Conservation (phyloP, 2,329 filamentous ascomycete genomes). For the Tolypocladium pustulatum region DNA sequence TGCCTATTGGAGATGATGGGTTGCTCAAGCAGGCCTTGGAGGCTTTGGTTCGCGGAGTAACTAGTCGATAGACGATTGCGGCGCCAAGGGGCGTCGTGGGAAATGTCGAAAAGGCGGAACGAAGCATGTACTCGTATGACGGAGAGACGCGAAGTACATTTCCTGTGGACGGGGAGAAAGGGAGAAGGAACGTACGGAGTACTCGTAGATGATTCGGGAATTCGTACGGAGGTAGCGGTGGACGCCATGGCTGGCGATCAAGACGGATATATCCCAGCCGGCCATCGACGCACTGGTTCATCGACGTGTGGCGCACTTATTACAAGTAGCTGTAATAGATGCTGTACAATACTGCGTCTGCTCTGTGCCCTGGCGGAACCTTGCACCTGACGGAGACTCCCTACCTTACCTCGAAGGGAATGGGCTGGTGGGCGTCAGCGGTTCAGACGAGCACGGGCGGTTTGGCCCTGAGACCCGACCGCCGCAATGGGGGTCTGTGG, state of each 20-base stretch:
- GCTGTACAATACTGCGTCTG: background rate
- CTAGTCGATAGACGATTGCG: background rate
- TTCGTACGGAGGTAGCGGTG: background rate
- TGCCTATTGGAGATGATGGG: background rate
- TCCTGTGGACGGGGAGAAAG: background rate
- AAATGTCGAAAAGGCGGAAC: background rate
- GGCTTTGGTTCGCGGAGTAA: background rate
- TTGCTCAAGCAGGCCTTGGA: background rate
- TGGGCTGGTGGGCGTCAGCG: background rate
- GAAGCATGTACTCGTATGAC: background rate
- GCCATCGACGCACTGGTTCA: background rate
- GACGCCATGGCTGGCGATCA: background rate
- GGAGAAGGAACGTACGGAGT: background rate
- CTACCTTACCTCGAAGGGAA: background rate
- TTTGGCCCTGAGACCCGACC: background rate
- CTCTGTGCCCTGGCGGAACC: background rate
- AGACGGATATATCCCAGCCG: background rate
- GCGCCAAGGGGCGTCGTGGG: background rate
- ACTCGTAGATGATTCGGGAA: no score
- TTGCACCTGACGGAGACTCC: background rate
- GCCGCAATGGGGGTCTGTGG: background rate
- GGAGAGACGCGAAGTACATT: background rate
- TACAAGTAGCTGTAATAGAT: background rate
- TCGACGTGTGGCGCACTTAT: background rate
- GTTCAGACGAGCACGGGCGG: background rate